A percentile compares a stretch with the other conserved stretches of the same genome.
Conservation (phyloP, 805 yeast species). For the Candida hispaniensis region DNA sequence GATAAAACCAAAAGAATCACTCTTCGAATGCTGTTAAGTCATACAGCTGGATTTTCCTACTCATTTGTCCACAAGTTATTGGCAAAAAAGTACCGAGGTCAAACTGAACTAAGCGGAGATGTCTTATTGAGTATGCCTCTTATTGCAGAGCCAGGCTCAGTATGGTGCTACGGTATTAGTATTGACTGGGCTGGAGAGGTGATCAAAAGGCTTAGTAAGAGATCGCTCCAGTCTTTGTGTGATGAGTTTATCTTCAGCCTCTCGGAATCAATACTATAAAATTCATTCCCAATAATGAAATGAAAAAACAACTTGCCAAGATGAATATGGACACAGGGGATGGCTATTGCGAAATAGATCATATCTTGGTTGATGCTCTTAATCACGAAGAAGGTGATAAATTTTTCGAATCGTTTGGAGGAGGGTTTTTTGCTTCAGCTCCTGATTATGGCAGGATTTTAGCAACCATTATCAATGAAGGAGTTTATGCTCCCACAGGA, state of each 20-base stretch:
- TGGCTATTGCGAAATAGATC: constrained; percentile 18
- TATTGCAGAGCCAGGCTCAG: constrained; percentile 32
- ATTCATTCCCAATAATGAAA: constrained; percentile 23
- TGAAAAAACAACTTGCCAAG: constrained; percentile 22
- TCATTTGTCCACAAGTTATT: constrained; percentile 26
- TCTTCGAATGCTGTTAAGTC: constrained; percentile 30
- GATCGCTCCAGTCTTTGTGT: constrained; percentile 23
- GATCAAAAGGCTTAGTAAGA: constrained; percentile 27
- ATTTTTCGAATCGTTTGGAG: constrained; percentile 23
- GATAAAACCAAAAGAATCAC: constrained; percentile 29
- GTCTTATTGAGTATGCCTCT: constrained; percentile 25
- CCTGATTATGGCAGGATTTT: constrained; percentile 34
- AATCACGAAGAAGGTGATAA: background rate
- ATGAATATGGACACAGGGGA: constrained; percentile 22
- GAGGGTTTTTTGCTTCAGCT: constrained; percentile 35
- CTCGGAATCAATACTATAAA: constrained; percentile 26
- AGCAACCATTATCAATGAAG: constrained; percentile 34
- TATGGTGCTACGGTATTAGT: constrained; percentile 31
- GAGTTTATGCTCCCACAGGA: constrained; percentile 31
- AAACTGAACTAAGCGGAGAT: constrained; percentile 18
- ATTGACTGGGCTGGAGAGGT: constrained; percentile 34
- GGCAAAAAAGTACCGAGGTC: constrained; percentile 12
- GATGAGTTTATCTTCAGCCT: constrained; percentile 27
- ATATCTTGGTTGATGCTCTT: constrained; percentile 8
- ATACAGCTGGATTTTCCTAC: constrained; percentile 35